Evolutionary conservation across 2,329 filamentous ascomycete genomes (phyloP).

Genomic region (Cercospora zeina): DNA sequence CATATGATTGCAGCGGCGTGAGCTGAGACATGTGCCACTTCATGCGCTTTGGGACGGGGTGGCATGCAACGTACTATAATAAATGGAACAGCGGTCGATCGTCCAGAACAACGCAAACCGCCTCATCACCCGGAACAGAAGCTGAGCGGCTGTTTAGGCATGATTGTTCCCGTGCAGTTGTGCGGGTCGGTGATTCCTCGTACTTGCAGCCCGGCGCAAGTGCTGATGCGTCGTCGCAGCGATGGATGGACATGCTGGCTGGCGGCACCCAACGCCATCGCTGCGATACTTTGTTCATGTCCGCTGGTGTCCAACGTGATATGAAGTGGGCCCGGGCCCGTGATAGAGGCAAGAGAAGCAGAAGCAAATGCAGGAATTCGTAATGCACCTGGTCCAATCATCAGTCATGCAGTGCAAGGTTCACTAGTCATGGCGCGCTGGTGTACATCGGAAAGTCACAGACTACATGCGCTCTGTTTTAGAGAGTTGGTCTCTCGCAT

Average conservation of each 20-base stretch:
- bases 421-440: constrained; percentile 10
- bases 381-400: constrained; percentile 11
- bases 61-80: constrained; percentile 6
- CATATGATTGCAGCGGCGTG: background rate
- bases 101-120: constrained; percentile 2
- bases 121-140: background rate
- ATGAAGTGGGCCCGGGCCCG: constrained; percentile 1
- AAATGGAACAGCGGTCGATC: constrained; percentile 6
- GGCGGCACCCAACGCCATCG: constrained; percentile 1
- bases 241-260: constrained; percentile 22
- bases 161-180: background rate
- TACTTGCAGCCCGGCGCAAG: background rate
- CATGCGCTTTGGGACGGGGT: constrained; percentile 6
- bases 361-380: constrained; percentile 12
- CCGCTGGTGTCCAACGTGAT: constrained; percentile 10
- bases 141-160: background rate
- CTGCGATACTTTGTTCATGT: background rate
- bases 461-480: constrained; percentile 8
- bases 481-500: background rate
- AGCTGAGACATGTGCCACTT: constrained; percentile 17
- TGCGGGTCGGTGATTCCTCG: background rate
- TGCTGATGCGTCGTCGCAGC: constrained; percentile 9
- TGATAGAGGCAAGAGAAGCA: constrained; percentile 1
- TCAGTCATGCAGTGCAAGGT: constrained; percentile 9
- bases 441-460: constrained; percentile 14